Evolutionary conservation across 768 basidiomycete species (phyloP), one percentile per base, ranked within the genome.

Genomic region (Clavaria fumosa): DNA sequence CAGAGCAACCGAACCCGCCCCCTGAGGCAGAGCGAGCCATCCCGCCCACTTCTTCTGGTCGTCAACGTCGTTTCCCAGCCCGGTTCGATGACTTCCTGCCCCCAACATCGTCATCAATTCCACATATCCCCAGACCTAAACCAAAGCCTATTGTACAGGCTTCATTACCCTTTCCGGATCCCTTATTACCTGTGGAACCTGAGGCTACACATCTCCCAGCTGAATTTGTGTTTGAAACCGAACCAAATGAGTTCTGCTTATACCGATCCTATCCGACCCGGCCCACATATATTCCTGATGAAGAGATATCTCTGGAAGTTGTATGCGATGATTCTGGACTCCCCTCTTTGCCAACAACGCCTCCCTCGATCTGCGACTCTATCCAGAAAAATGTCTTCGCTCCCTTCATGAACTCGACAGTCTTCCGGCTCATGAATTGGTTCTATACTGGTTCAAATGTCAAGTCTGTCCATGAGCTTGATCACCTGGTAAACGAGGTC

Each of bases 401-500:
- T 7, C 42, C 42, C 7, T 43, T 43, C 0, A 26, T 38, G 17
- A 39, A 39, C 18, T 18, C 23, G 7, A 33, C 42, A 9, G 27
- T 23, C 5, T 35, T 36, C 19, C 38, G 42, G 21, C 27, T 57
- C 0, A 52, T 57, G 43, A 27, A 38, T 11, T 56, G 51, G 53
- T 47, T 47, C 18, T 48, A 51, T 23, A 22, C 20, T 3, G 41
- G 42, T 1, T 27, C 34, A 0, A 41, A 41, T n/a, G 34, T 40
- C 2, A 54, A 54, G 33, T 54, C 55, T 4, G 20, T 44, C 5
- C 26, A 28, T 1, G 47, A 57, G 5, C 24, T 58, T 0, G 30
- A 53, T 12, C 4, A 27, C 2, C 45, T 60, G 1, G 47, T 58
- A 4, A 22, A 53, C 7, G 45, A 50, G 15, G 52, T 56, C 3